phyloP scores from a whole-genome alignment of 495 filamentous ascomycete genomes.

The Aspergillus kassunensis region DNA sequence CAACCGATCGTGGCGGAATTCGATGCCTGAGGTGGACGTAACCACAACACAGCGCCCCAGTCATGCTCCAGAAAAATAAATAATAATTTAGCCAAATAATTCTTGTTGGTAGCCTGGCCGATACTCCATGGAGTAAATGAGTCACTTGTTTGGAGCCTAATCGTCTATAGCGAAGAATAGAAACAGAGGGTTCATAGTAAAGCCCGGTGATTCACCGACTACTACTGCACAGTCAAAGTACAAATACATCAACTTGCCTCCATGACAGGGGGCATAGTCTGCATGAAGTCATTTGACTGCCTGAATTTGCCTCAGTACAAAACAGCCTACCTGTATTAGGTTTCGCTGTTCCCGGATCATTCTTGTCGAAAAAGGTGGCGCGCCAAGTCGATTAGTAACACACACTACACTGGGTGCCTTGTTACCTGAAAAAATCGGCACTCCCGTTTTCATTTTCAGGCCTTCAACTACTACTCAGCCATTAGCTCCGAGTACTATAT shows the following conservation, averaged over 20 bases:
- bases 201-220: background rate
- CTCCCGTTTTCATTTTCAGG: constrained; percentile 14
- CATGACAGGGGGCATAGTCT: background rate
- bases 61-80: background rate
- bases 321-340: background rate
- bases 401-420: constrained; percentile 22
- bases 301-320: background rate
- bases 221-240: constrained; percentile 3
- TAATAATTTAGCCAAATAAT: background rate
- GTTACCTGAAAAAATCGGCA: constrained; percentile 37
- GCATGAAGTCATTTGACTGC: background rate
- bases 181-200: background rate
- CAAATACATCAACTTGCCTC: constrained; percentile 4
- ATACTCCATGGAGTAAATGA: constrained; percentile 9
- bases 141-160: constrained; percentile 9
- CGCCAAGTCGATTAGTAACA: constrained; percentile 23
- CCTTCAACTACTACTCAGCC: constrained; percentile 11
- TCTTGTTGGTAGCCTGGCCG: background rate
- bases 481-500: constrained; percentile 16
- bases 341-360: background rate
- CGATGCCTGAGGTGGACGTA: background rate
- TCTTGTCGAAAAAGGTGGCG: constrained; percentile 14
- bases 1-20: constrained; percentile 6
- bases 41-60: background rate
- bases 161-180: background rate